Evolutionary conservation across 768 basidiomycete species (phyloP), one percentile per base, ranked within the genome.

Genomic region (Lactarius sp.): DNA sequence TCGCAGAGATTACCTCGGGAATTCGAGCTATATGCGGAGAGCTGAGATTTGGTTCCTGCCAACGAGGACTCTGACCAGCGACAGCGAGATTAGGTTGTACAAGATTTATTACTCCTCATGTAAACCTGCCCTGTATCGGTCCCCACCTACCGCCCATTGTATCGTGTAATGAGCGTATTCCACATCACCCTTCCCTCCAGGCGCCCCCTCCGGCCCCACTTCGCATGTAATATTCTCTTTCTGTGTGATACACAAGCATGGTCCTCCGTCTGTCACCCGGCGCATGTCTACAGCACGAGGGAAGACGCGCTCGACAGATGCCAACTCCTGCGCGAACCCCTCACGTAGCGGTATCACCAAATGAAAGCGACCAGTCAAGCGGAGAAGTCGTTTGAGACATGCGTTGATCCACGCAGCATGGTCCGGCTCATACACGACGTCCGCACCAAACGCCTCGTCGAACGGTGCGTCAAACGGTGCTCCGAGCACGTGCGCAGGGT

Each of bases 321-420:
- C 74, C 0, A 82, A 84, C 75, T 94, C 92, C 13, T 70, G 71
- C 0, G 75, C 68, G 66, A 88, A 86, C 0, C 87, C 89, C 0
- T 77, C 71, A 0, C 92, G 87, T 4, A 90, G 77, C 1, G 92
- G 90, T n/a, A 92, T 82, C 54, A 92, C 78, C 14, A 93, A 80
- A 68, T 92, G 88, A 72, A 94, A 94, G 34, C 56, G 69, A 75
- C 71, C 37, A 74, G 73, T 49, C 52, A 64, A 16, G 73, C 70
- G 36, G 33, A 85, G 75, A 18, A 81, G 72, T 0, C 59, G 68
- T 10, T 68, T 65, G 47, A 83, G 77, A 52, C 78, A 79, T 22
- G 73, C 71, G 5, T 74, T 75, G 64, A 85, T 78, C 79, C 81
- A 82, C 1, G 65, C 27, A 0, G 80, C 78, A 51, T 84, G 83